Conservation (phyloP, 352 stramenopile species). For the Phytophthora melonis region DNA sequence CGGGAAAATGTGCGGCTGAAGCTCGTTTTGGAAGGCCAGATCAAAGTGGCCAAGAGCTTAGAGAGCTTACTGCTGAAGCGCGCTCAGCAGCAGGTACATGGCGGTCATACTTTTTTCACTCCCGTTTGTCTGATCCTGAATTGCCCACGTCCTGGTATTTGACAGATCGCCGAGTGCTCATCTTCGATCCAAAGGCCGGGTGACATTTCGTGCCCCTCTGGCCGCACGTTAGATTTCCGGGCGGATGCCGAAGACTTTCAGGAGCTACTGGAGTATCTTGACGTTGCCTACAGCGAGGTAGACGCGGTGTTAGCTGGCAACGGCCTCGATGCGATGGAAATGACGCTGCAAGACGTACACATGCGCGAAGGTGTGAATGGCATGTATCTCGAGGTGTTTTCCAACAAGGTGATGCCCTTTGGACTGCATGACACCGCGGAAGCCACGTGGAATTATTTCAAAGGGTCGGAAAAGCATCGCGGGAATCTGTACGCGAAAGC, state of each 20-base stretch:
- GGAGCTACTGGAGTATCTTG: constrained; percentile 22
- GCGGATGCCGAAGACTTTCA: constrained; percentile 27
- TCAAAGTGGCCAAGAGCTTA: constrained; percentile 56
- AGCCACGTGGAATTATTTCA: constrained; percentile 29
- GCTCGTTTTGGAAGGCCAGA: constrained; percentile 46
- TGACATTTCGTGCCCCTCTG: constrained; percentile 2
- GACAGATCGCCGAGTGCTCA: constrained; percentile 17
- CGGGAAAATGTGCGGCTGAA: constrained; percentile 44
- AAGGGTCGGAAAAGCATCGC: constrained; percentile 26
- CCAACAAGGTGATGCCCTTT: constrained; percentile 27
- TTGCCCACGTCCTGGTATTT: neutral
- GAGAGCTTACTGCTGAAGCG: constrained; percentile 47
- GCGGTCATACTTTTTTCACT: neutral
- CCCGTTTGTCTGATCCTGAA: neutral
- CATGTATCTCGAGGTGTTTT: constrained; percentile 26
- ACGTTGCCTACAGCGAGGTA: constrained; percentile 6
- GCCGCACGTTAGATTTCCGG: constrained; percentile 21
- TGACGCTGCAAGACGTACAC: constrained; percentile 17
- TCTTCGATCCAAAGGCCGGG: constrained; percentile 11
- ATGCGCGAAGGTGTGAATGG: constrained; percentile 11
- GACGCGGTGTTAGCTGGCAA: constrained; percentile 20
- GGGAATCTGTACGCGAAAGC: constrained; percentile 24
- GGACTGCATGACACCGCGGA: constrained; percentile 7
- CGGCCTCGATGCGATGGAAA: constrained; percentile 11
- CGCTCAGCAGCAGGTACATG: constrained; percentile 24